Evolutionary conservation across 768 basidiomycete species (phyloP).

Genomic region (Kockovaella imperatae): DNA sequence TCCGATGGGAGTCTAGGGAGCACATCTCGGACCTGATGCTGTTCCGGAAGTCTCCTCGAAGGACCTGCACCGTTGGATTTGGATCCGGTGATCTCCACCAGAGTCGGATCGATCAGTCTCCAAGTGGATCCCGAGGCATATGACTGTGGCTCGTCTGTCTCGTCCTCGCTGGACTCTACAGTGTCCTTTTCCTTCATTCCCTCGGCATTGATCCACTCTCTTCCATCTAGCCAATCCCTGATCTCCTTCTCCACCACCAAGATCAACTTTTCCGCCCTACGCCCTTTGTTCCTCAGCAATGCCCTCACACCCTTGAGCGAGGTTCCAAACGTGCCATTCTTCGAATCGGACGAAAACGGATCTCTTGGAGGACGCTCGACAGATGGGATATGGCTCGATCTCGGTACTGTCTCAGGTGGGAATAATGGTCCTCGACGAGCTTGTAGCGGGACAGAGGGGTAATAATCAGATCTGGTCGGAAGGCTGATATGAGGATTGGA

Average conservation of each 20-base stretch:
- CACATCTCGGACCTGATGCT: slow-evolving; percentile 13
- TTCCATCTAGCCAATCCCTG: slow-evolving; percentile 33
- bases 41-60: slow-evolving; percentile 16
- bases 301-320: slow-evolving; percentile 38
- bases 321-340: slow-evolving; percentile 31
- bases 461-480: slow-evolving; percentile 28
- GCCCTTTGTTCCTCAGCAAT: slow-evolving; percentile 28
- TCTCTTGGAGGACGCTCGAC: slow-evolving; percentile 3
- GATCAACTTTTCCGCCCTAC: slow-evolving; percentile 34
- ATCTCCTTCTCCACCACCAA: slow-evolving; percentile 24
- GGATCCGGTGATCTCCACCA: slow-evolving; percentile 4
- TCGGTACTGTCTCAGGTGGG: slow-evolving; percentile 17
- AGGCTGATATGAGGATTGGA: slow-evolving; percentile 38
- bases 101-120: slow-evolving; percentile 14
- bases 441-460: slow-evolving; percentile 31
- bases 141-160: not conserved
- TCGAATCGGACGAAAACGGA: slow-evolving; percentile 19
- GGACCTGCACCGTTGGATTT: not conserved
- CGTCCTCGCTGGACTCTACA: not conserved
- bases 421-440: slow-evolving; percentile 24
- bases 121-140: not conserved
- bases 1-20: slow-evolving; percentile 11
- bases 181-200: not conserved
- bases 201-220: not conserved
- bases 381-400: slow-evolving; percentile 24